These are phyloP conservation scores for Primulina huaijiensis DNA, from an alignment of 257 asterid species.

Conservation along the genomic window DNA sequence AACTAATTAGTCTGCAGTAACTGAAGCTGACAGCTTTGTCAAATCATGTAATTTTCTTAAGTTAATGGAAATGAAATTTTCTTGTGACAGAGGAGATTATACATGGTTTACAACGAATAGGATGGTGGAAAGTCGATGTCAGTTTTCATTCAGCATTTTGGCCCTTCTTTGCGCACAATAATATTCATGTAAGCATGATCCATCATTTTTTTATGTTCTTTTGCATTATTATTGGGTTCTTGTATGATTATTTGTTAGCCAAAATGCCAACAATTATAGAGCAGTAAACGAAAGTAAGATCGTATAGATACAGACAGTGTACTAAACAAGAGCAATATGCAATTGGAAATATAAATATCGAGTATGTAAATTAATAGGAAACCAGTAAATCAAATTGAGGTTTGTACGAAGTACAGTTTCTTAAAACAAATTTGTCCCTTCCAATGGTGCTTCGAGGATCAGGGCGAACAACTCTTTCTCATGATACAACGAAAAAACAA, in stretches of 20 bases:
- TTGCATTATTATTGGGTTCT: neutral
- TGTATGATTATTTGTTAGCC: neutral
- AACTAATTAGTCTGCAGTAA: neutral
- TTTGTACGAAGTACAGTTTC: too few species aligned
- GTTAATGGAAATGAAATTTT: constrained; percentile 20
- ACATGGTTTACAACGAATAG: constrained; percentile 70
- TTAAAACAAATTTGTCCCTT: too few species aligned
- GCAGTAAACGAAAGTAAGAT: too few species aligned
- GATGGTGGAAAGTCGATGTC: constrained; percentile 86
- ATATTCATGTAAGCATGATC: constrained; percentile 58
- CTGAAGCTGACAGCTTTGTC: neutral
- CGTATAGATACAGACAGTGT: too few species aligned
- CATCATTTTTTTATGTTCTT: neutral
- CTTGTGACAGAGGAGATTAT: constrained; percentile 72
- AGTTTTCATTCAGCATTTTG: constrained; percentile 75
- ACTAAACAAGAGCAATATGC: too few species aligned
- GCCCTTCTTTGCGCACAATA: constrained; percentile 90
- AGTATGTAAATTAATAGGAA: too few species aligned
- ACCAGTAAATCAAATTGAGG: too few species aligned
- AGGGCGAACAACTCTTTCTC: too few species aligned
- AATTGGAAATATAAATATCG: too few species aligned
- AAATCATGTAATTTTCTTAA: neutral
- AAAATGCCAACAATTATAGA: too few species aligned
- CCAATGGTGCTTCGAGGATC: too few species aligned
- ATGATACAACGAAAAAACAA: too few species aligned